Base-by-base conservation (phyloP, 371 early-diverging fungal species). In the Mucor circinelloides region DNA sequence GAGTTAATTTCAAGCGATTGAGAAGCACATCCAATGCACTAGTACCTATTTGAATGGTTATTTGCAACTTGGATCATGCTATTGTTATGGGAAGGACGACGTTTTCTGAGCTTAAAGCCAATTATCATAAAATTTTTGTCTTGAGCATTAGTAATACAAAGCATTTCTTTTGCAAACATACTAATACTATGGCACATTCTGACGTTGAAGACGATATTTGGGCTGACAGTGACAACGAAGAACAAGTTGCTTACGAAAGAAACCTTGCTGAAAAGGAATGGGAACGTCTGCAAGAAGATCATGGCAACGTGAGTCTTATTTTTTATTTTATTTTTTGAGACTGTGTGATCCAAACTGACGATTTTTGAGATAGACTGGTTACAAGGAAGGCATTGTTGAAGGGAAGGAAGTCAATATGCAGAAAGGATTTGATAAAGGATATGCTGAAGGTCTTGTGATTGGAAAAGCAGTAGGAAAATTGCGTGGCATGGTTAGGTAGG, bases 401-500 rank as follows among this genome's bases (percentile, higher is more conserved):
- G 89, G 87, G 54, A 89, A 90, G 67, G 87, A 89, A 60, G 71
- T 74, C 4, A 75, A 78, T n/a, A 76, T 90, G 75, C 90, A 90
- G 63, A 56, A 75, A 52, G 90, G 90, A 0, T 90, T 90, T 69
- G 84, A 90, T 77, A 56, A 54, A 12, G 90, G 90, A 5, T 90
- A 83, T 63, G 64, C 48, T 8, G 85, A 86, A 56, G 88, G 85
- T 8, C 67, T 81, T 6, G 63, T 36, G 5, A 67, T 85, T 56
- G 88, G 88, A 3, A 74, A 73, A 23, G 71, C 69, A 19, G 25
- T 86, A 10, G 89, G 89, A 12, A 69, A 71, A 56, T 61, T 87
- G 52, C 82, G 82, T 44, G 89, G 89, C n/a, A 58, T 74, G 28
- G 44, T 83, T 23, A 83, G 81, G 88, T 85, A 76, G 64, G 15